Conservation (phyloP, 257 asterid species). For the Solanum chiquidenum region DNA sequence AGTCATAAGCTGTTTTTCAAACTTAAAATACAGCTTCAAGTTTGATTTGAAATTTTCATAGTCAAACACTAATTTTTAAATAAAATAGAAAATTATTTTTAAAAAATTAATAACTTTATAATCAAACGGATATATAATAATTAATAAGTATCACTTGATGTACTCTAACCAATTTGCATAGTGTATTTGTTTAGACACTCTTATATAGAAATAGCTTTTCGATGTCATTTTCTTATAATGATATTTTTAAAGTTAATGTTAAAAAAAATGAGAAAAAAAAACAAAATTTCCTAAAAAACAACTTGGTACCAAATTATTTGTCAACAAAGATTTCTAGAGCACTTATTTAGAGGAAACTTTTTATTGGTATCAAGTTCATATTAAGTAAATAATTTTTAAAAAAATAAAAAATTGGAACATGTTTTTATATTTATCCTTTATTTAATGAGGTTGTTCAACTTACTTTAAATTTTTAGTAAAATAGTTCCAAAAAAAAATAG, state of each 20-base stretch:
- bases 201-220: background rate
- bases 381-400: no score
- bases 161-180: background rate
- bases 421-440: no score
- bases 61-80: background rate
- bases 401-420: no score
- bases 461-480: no score
- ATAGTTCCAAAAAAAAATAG: no score
- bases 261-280: background rate
- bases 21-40: background rate
- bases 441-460: no score
- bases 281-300: background rate
- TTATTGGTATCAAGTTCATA: no score
- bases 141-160: background rate
- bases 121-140: background rate
- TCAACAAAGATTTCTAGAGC: background rate
- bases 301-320: background rate
- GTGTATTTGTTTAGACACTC: background rate
- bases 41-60: background rate
- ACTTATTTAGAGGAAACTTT: background rate
- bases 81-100: background rate
- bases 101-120: background rate
- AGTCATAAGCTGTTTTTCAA: background rate
- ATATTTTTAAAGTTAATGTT: background rate
- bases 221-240: background rate